Percentiles rank a stretch among this genome's conserved stretches.
Evolutionary conservation across 331 rosid genomes (phyloP).

Genomic region (Erythrophleum ivorense): DNA sequence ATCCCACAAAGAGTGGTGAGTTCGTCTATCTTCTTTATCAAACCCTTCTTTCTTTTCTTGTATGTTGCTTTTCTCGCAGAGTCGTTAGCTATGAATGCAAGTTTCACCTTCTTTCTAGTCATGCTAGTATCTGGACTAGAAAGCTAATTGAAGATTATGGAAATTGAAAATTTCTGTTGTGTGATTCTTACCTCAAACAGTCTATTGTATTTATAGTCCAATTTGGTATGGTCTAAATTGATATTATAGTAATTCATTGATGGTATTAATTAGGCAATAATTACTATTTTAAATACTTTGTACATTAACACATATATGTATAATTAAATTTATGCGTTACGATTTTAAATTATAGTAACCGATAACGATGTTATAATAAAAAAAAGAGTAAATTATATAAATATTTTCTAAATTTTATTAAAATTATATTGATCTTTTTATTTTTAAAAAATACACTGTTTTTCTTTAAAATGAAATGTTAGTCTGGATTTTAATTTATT

Average conservation of each 20-base stretch:
- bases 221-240: neutral
- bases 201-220: slow-evolving; percentile 34
- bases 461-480: too few relatives aligned
- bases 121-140: slow-evolving; percentile 32
- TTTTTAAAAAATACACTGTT: too few relatives aligned
- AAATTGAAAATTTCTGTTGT: neutral
- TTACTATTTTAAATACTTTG: slow-evolving; percentile 6
- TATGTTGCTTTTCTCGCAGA: slow-evolving; percentile 72
- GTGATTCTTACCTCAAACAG: neutral
- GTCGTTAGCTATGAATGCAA: slow-evolving; percentile 66
- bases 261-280: slow-evolving; percentile 14
- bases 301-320: neutral
- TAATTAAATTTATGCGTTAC: neutral
- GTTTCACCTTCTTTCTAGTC: slow-evolving; percentile 85
- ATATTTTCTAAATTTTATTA: too few relatives aligned
- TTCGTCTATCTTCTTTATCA: slow-evolving; percentile 72
- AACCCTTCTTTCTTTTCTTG: slow-evolving; percentile 76
- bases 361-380: too few relatives aligned
- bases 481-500: too few relatives aligned
- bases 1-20: slow-evolving; percentile 77
- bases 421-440: too few relatives aligned
- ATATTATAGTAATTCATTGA: neutral
- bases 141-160: neutral
- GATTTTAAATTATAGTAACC: neutral
- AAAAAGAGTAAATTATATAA: too few relatives aligned